phyloP scores from a whole-genome alignment of 768 basidiomycete genomes.

The Boletus patriciae region DNA sequence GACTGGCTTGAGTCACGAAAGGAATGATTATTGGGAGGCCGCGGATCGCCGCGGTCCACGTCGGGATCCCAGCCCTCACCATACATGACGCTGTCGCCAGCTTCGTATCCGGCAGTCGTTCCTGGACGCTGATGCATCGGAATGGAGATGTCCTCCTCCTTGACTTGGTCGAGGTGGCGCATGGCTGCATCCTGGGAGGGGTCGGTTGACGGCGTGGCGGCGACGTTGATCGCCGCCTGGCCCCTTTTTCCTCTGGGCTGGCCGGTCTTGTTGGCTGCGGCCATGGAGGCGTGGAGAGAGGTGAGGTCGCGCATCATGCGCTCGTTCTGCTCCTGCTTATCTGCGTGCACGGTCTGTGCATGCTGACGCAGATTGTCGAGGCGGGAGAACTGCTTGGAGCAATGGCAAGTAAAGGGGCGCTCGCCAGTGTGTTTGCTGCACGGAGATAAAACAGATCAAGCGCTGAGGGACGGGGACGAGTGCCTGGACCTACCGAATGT shows the following conservation, averaged over 20 bases:
- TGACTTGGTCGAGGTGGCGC: constrained; percentile 34
- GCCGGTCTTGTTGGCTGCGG: constrained; percentile 47
- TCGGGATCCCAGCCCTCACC: constrained; percentile 39
- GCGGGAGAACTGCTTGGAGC: constrained; percentile 91
- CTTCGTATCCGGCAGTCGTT: constrained; percentile 75
- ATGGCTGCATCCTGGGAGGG: constrained; percentile 15
- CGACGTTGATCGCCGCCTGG: constrained; percentile 23
- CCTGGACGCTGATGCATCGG: constrained; percentile 57
- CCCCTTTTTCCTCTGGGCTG: constrained; percentile 40
- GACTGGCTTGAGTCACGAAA: constrained; percentile 80
- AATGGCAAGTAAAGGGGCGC: constrained; percentile 94
- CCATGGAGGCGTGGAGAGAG: constrained; percentile 79
- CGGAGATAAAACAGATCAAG: constrained; percentile 27
- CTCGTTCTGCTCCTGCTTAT: constrained; percentile 86
- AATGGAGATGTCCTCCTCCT: constrained; percentile 43
- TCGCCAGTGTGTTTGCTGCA: constrained; percentile 96
- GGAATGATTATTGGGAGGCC: constrained; percentile 55
- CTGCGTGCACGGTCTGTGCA: constrained; percentile 95
- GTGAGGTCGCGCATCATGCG: constrained; percentile 90
- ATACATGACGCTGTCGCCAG: constrained; percentile 35
- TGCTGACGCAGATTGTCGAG: constrained; percentile 97
- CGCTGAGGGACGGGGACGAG: constrained; percentile 13
- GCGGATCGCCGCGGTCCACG: constrained; percentile 38
- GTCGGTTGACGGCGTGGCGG: neutral
- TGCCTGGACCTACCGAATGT: constrained; percentile 73